These are phyloP conservation scores for Ceratocystiopsis minuta DNA, from an alignment of 2,329 filamentous ascomycete genomes.

Conservation along the genomic window DNA sequence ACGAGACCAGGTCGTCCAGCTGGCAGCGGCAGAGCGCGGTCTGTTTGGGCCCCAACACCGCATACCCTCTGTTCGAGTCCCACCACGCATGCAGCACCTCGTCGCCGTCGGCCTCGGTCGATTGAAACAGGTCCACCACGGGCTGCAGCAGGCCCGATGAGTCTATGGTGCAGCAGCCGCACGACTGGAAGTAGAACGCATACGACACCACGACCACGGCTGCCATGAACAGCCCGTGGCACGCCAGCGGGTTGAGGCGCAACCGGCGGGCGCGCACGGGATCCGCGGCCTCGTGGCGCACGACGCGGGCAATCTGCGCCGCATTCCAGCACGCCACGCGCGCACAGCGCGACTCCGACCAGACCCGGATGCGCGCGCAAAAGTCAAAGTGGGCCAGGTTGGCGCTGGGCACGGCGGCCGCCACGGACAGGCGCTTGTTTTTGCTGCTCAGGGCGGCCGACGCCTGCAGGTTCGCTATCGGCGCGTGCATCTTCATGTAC, in stretches of 20 bases:
- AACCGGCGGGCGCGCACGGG: background rate
- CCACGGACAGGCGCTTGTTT: background rate
- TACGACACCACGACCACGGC: slow-evolving; percentile 3
- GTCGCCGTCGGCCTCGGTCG: background rate
- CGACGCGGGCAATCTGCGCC: slow-evolving; percentile 1
- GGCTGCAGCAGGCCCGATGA: background rate
- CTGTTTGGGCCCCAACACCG: background rate
- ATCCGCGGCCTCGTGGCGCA: background rate
- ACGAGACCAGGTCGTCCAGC: background rate
- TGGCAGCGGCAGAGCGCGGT: background rate
- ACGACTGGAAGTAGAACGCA: slow-evolving; percentile 1
- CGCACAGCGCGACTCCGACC: background rate
- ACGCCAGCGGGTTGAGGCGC: slow-evolving; percentile 1
- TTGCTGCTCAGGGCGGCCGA: background rate
- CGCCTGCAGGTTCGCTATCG: background rate
- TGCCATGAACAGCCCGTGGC: slow-evolving; percentile 3
- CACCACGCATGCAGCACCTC: background rate
- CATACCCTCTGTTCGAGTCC: background rate
- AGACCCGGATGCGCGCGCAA: background rate
- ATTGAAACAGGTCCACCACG: background rate
- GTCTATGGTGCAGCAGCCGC: background rate
- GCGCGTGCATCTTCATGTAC: slow-evolving; percentile 3
- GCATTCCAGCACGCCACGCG: slow-evolving; percentile 2
- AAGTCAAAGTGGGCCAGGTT: slow-evolving; percentile 1
- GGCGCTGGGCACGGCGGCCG: background rate